phyloP scores from a whole-genome alignment of 2,329 filamentous ascomycete species.

The Huntiella bhutanensis region DNA sequence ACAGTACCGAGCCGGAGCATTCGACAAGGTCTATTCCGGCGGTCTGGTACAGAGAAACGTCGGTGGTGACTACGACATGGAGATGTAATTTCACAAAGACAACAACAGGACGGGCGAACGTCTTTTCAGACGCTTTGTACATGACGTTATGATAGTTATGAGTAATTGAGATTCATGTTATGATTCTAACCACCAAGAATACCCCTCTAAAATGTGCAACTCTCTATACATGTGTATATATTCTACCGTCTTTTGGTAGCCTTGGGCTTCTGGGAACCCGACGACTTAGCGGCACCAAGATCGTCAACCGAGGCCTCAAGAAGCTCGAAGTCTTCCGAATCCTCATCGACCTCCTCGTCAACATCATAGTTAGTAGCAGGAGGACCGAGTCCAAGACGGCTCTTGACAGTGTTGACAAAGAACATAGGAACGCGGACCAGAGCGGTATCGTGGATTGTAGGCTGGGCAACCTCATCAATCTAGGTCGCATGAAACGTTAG shows the following conservation, averaged over 20 bases:
- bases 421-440: constrained; percentile 62
- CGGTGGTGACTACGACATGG: constrained; percentile 1
- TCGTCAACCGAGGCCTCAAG: constrained; percentile 32
- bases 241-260: constrained; percentile 30
- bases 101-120: too few relatives aligned
- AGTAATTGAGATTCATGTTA: too few relatives aligned
- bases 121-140: too few relatives aligned
- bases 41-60: constrained; percentile 4
- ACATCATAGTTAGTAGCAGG: constrained; percentile 13
- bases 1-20: constrained; percentile 12
- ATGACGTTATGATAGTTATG: too few relatives aligned
- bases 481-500: constrained; percentile 20
- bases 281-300: constrained; percentile 27
- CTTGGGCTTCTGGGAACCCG: constrained; percentile 32
- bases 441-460: constrained; percentile 65
- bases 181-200: background rate
- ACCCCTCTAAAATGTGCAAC: background rate
- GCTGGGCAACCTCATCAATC: constrained; percentile 61
- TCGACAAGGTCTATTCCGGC: constrained; percentile 8
- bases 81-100: background rate
- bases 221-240: background rate
- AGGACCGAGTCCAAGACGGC: constrained; percentile 23
- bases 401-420: constrained; percentile 35
- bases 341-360: constrained; percentile 23
- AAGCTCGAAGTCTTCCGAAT: constrained; percentile 39